These are phyloP conservation scores for Hirsutella minnesotensis DNA, from an alignment of 2,329 filamentous ascomycete species.

Conservation along the genomic window DNA sequence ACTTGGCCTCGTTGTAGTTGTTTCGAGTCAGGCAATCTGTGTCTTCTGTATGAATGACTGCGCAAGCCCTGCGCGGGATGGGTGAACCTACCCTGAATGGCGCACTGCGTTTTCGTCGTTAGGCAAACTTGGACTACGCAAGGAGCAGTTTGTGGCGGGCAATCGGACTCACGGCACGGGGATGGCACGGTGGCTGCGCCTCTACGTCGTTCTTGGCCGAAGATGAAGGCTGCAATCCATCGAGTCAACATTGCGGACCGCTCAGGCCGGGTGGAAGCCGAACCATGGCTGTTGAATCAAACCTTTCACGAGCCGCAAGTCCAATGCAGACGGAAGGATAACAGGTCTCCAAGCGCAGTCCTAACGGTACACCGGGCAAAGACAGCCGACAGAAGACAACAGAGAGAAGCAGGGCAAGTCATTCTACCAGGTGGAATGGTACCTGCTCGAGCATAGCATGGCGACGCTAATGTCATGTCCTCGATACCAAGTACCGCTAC, in stretches of 20 bases:
- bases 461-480: too few species aligned
- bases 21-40: slow-evolving; percentile 75
- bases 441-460: too few species aligned
- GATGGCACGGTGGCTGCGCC: slow-evolving; percentile 71
- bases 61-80: neutral
- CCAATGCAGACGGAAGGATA: too few species aligned
- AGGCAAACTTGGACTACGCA: neutral
- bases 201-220: slow-evolving; percentile 48
- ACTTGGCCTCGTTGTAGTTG: slow-evolving; percentile 76
- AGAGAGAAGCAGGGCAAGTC: too few species aligned
- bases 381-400: too few species aligned
- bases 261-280: neutral
- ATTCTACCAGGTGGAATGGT: too few species aligned
- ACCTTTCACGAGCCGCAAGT: too few species aligned
- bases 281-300: neutral
- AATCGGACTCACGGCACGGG: slow-evolving; percentile 57
- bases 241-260: neutral
- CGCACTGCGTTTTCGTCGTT: slow-evolving; percentile 45
- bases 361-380: too few species aligned
- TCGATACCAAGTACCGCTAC: too few species aligned
- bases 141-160: neutral
- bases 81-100: slow-evolving; percentile 63
- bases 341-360: too few species aligned
- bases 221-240: neutral
- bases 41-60: neutral